Percentiles rank a stretch among this genome's conserved stretches.
Evolutionary conservation across 225 moss, liverwort and hornwort genomes (phyloP).

Genomic region (Straminergon stramineum): DNA sequence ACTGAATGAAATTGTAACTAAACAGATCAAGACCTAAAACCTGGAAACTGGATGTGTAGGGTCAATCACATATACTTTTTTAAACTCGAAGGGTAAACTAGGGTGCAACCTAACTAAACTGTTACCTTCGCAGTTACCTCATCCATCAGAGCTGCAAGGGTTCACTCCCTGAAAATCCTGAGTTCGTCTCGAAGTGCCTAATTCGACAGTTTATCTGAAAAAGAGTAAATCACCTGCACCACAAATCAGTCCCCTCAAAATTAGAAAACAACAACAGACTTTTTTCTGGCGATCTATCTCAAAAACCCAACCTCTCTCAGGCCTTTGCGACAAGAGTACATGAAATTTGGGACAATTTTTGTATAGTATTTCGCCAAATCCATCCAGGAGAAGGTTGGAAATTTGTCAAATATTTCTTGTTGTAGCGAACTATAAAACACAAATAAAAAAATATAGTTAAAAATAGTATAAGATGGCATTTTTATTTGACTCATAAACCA

Average conservation of each 20-base stretch:
- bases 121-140: slow-evolving; percentile 43
- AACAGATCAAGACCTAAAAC: background rate
- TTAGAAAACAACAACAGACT: background rate
- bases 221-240: slow-evolving; percentile 53
- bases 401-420: background rate
- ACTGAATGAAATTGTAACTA: background rate
- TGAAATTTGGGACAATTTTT: background rate
- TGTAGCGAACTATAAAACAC: background rate
- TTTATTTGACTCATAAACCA: background rate
- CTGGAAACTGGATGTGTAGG: background rate
- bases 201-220: slow-evolving; percentile 56
- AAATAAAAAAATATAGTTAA: background rate
- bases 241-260: background rate
- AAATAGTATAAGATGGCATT: background rate
- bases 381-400: background rate
- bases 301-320: background rate
- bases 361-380: background rate
- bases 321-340: background rate
- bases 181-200: slow-evolving; percentile 52
- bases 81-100: background rate
- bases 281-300: background rate
- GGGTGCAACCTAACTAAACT: background rate
- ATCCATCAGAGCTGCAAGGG: slow-evolving; percentile 64
- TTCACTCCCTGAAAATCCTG: slow-evolving; percentile 71
- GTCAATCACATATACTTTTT: background rate